phyloP scores from a whole-genome alignment of 768 basidiomycete genomes.

The Galerina sulciceps region DNA sequence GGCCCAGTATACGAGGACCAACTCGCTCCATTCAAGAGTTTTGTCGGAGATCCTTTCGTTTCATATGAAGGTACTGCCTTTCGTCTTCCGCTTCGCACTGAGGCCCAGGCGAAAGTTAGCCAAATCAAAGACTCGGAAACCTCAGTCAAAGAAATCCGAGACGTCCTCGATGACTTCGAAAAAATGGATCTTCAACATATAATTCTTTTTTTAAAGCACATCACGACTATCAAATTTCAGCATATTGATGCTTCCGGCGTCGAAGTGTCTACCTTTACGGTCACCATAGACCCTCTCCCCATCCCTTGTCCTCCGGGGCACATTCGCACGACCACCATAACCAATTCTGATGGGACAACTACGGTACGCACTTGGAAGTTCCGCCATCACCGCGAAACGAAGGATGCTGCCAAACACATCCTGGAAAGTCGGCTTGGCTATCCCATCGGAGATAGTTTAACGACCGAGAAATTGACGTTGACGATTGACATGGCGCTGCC shows the following conservation, averaged over 20 bases:
- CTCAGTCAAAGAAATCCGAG: conserved; percentile 31
- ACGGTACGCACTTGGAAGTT: conserved; percentile 31
- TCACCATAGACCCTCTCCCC: conserved; percentile 1
- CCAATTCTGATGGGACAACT: background rate
- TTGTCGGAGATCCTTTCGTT: conserved; percentile 2
- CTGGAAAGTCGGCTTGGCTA: conserved; percentile 31
- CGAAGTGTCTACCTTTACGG: conserved; percentile 5
- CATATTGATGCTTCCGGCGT: conserved; percentile 29
- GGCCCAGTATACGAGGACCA: conserved; percentile 13
- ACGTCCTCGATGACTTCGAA: conserved; percentile 42
- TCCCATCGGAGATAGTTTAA: conserved; percentile 27
- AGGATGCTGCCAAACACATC: conserved; percentile 17
- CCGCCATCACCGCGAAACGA: conserved; percentile 25
- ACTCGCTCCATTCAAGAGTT: conserved; percentile 15
- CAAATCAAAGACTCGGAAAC: conserved; percentile 29
- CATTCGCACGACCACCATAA: background rate
- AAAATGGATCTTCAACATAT: conserved; percentile 38
- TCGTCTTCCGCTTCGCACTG: conserved; percentile 46
- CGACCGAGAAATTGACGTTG: conserved; percentile 44
- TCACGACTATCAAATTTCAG: conserved; percentile 39
- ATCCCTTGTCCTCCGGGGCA: background rate
- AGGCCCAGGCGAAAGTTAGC: conserved; percentile 34
- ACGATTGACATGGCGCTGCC: conserved; percentile 39
- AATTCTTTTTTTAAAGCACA: conserved; percentile 44
- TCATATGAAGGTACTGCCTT: conserved; percentile 42